phyloP scores from a whole-genome alignment of 257 asterid genomes.

The Solanum arcanum region DNA sequence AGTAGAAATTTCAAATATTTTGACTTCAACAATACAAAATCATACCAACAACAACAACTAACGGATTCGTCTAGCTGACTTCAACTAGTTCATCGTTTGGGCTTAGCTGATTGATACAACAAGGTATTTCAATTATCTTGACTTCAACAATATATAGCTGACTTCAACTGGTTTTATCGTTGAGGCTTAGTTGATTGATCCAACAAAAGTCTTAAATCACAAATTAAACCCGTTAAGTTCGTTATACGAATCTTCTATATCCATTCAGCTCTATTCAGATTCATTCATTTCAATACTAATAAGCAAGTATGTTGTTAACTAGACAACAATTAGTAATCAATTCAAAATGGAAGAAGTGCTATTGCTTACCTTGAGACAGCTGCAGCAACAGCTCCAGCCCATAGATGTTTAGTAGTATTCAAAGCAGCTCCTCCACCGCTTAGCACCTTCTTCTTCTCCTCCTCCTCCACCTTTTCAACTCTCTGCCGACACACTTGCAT shows the following conservation, averaged over 20 bases:
- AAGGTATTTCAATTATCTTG: not conserved
- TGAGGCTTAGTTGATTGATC: not conserved
- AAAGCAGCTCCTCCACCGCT: not conserved
- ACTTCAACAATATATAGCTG: not conserved
- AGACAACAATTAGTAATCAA: not conserved
- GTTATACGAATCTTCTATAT: not conserved
- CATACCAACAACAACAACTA: not conserved
- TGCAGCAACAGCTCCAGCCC: not conserved
- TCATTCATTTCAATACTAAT: not conserved
- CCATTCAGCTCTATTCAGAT: not conserved
- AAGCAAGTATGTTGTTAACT: not conserved
- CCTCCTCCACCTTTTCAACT: not conserved
- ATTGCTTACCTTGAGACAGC: not conserved
- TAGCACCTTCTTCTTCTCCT: not conserved
- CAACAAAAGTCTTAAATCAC: not conserved
- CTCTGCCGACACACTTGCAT: not conserved
- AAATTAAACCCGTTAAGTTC: not conserved
- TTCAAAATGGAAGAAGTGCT: not conserved
- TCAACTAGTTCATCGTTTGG: not conserved
- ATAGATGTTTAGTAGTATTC: not conserved
- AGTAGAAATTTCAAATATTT: not conserved
- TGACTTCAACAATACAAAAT: not conserved
- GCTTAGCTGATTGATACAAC: not conserved
- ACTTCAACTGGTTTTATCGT: not conserved
- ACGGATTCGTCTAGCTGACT: not conserved